Percentiles rank a stretch among this genome's conserved stretches.
Conservation (phyloP, 2,329 filamentous ascomycete species). For the Colletotrichum agaves region DNA sequence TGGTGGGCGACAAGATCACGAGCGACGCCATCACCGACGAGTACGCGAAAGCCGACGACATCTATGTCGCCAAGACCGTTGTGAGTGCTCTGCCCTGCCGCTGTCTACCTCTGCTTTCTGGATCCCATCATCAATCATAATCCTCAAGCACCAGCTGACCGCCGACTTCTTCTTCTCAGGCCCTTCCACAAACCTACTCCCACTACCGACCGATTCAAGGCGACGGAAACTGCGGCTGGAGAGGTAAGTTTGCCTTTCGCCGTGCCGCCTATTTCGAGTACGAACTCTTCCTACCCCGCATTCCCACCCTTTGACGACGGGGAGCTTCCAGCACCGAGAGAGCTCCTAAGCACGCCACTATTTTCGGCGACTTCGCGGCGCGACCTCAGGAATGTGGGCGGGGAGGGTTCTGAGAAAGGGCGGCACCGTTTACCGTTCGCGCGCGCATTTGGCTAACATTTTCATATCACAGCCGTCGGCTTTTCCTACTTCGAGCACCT, state of each 20-base stretch:
- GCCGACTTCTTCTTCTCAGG: constrained; percentile 57
- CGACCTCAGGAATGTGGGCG: neutral
- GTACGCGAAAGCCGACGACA: constrained; percentile 87
- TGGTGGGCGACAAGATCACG: constrained; percentile 81
- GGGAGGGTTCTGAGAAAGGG: neutral
- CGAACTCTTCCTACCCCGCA: constrained; percentile 31
- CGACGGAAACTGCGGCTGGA: constrained; percentile 97
- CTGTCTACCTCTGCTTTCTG: constrained; percentile 2
- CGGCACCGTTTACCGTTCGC: no score
- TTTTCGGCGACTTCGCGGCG: neutral
- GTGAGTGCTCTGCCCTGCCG: constrained; percentile 61
- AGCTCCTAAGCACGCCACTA: constrained; percentile 4
- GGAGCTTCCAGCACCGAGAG: neutral
- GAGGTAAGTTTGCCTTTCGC: constrained; percentile 72
- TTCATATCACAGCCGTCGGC: constrained; percentile 74
- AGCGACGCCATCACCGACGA: constrained; percentile 83
- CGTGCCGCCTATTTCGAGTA: neutral
- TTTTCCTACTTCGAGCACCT: constrained; percentile 94
- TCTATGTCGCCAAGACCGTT: constrained; percentile 87
- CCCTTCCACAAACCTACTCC: constrained; percentile 84
- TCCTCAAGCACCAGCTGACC: constrained; percentile 26
- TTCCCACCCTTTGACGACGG: constrained; percentile 13
- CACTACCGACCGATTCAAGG: constrained; percentile 89
- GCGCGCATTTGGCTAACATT: constrained; percentile 8
- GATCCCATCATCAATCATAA: constrained; percentile 17